These are phyloP conservation scores for Solanum chacoense DNA, from an alignment of 305 asterid species.

Conservation along the genomic window DNA sequence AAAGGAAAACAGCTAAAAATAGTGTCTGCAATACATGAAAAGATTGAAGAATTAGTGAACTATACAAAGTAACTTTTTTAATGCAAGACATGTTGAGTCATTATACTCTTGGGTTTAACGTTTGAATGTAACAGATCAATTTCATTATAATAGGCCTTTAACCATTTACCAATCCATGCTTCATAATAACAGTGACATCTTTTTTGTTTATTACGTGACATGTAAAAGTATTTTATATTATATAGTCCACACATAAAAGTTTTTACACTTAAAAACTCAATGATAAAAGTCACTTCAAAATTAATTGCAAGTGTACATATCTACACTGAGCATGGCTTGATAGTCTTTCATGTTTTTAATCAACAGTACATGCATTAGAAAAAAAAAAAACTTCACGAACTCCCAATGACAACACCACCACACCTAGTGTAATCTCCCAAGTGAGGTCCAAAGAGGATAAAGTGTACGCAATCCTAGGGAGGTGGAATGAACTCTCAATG, in stretches of 20 bases:
- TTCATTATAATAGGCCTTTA: background rate
- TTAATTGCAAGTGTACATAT: background rate
- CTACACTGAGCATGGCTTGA: background rate
- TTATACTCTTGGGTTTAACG: background rate
- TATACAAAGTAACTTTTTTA: background rate
- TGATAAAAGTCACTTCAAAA: background rate
- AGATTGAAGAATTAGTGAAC: background rate
- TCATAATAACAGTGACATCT: background rate
- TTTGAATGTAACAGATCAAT: background rate
- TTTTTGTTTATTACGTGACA: background rate
- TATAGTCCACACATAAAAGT: background rate
- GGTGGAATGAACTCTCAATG: background rate
- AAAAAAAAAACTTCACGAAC: background rate
- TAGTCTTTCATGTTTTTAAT: background rate
- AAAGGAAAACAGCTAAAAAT: background rate
- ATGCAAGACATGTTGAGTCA: background rate
- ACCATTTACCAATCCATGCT: background rate
- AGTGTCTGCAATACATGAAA: background rate
- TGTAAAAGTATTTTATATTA: background rate
- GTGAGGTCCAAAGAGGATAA: background rate
- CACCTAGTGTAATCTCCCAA: background rate
- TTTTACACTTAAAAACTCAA: background rate
- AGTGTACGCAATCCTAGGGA: background rate
- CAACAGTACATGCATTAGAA: background rate
- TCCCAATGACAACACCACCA: background rate